These are phyloP conservation scores for Trichosporon inkin DNA, from an alignment of 1,284 basidiomycete species.

Conservation along the genomic window DNA sequence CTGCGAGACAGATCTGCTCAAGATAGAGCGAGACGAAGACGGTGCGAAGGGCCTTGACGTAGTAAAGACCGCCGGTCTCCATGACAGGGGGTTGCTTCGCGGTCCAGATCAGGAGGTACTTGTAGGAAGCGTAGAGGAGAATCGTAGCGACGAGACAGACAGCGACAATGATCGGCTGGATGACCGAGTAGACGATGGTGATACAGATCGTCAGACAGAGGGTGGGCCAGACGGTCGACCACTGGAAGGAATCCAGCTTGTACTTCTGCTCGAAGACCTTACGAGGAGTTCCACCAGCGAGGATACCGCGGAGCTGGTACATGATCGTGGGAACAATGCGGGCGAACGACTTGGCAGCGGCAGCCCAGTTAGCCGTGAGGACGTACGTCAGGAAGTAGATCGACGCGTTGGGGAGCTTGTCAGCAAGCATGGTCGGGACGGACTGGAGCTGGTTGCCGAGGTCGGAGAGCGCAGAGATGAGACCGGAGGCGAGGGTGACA, in stretches of 20 bases:
- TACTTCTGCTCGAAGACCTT: conserved; percentile 44
- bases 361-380: conserved; percentile 57
- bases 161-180: conserved; percentile 48
- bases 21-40: conserved; percentile 49
- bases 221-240: conserved; percentile 44
- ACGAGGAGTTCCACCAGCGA: conserved; percentile 87
- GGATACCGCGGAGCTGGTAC: conserved; percentile 77
- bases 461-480: conserved; percentile 64
- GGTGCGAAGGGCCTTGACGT: conserved; percentile 49
- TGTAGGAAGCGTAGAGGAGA: conserved; percentile 48
- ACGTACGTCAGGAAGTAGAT: conserved; percentile 84
- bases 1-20: conserved; percentile 46
- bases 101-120: conserved; percentile 49
- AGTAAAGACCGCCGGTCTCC: conserved; percentile 51
- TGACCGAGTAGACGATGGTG: conserved; percentile 49
- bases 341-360: conserved; percentile 72
- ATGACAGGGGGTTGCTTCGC: conserved; percentile 45
- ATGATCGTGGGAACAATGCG: conserved; percentile 70
- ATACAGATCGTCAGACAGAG: conserved; percentile 44
- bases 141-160: conserved; percentile 41
- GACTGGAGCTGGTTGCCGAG: conserved; percentile 61
- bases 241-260: conserved; percentile 39
- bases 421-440: conserved; percentile 64
- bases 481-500: conserved; percentile 74
- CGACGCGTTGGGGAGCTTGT: conserved; percentile 73